Evolutionary conservation across 371 early-diverging fungal genomes (phyloP).

Genomic region (Blakeslea trispora): DNA sequence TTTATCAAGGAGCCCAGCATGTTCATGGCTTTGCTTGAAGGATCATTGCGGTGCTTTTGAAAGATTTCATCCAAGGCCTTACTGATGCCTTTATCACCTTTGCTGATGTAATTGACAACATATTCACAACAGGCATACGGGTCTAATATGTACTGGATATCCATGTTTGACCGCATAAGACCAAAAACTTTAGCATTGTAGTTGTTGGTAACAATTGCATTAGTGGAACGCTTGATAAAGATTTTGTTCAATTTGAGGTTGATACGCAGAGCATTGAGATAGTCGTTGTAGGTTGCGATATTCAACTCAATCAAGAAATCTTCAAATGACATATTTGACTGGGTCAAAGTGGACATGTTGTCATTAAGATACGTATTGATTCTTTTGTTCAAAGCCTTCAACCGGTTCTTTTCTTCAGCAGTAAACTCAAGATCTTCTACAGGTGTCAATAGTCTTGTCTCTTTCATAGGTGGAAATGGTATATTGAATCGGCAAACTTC

Average conservation of each 20-base stretch:
- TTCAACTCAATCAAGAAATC: not conserved
- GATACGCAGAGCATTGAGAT: not conserved
- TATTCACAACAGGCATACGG: constrained; percentile 3
- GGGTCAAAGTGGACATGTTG: not conserved
- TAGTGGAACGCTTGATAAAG: not conserved
- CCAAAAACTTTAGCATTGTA: not conserved
- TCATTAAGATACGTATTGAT: not conserved
- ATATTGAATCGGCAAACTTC: not conserved
- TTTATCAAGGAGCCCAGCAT: not conserved
- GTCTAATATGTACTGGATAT: constrained; percentile 5
- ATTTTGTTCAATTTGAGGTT: not conserved
- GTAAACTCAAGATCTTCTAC: not conserved
- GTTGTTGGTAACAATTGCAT: not conserved
- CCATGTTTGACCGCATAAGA: not conserved
- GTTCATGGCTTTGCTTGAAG: not conserved
- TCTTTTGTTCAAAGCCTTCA: too few species aligned
- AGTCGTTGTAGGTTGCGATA: not conserved
- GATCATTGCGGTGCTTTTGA: not conserved
- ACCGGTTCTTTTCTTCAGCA: too few species aligned
- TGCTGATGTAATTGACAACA: not conserved
- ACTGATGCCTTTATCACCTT: too few species aligned
- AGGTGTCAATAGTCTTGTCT: not conserved
- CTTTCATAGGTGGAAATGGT: constrained; percentile 1
- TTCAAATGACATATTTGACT: constrained; percentile 1
- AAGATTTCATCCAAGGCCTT: not conserved